Base-by-base conservation (phyloP, 805 yeast genomes). In the Candida alai region DNA sequence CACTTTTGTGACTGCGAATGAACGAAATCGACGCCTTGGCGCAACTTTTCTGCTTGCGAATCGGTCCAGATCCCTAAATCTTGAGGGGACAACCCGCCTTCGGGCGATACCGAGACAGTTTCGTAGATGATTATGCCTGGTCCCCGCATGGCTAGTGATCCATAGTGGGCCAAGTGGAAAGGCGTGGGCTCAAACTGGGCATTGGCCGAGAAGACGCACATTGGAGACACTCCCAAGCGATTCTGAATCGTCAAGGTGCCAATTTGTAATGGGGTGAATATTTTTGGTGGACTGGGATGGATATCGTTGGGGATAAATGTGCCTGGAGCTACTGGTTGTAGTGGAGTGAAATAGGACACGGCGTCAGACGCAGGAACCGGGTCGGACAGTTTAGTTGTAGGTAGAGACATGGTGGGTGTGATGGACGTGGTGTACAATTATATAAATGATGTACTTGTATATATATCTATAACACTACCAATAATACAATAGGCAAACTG, bases 221-320 rank as follows among this genome's bases (percentile, higher is more conserved):
- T 71, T 28, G 79, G 78, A 1, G 80, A 63, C 14, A 75, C 74
- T 33, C 76, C 77, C 18, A 75, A 48, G 37, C 82, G 54, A 49
- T 77, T 77, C 7, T 60, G 65, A 14, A 76, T 48, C 2, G 55
- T 49, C 33, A 67, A 27, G n/a, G 51, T 54, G 14, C 62, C 55
- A 33, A 73, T 58, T 13, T 51, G 56, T 28, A 73, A 43, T 1
- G 77, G 76, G 19, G 52, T 48, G 49, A 74, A 74, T 9, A 68
- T 44, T 26, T 38, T 44, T 3, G 78, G 77, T 19, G 21, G 37
- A 34, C 43, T 20, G 4, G 24, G 24, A 13, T 29, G 35, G 40
- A 37, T 23, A 15, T 42, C 34, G 23, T 28, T 41, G 36, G 14
- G 46, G 39, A 38, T 48, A 5, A 51, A 53, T 2, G 68, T 50